Evolutionary conservation across 805 yeast species (phyloP).

Genomic region (Kodamaea fukazawae): DNA sequence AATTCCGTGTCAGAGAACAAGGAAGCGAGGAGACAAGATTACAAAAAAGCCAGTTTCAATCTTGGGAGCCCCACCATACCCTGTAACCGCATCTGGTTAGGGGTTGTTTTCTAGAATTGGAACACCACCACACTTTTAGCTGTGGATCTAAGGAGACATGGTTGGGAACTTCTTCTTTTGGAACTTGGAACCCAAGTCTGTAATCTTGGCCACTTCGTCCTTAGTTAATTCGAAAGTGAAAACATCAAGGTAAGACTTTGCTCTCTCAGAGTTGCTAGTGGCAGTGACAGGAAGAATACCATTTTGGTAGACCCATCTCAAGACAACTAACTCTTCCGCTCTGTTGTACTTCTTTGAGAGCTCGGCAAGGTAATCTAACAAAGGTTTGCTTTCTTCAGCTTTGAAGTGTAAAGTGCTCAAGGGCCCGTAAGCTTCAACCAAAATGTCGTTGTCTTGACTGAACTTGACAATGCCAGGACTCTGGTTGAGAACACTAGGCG

Average conservation of each 20-base stretch:
- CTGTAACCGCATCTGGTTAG: too few relatives aligned
- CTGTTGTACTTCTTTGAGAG: conserved; percentile 37
- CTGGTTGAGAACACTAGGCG: conserved; percentile 31
- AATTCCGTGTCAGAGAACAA: too few relatives aligned
- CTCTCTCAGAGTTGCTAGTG: conserved; percentile 35
- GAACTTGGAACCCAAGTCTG: conserved; percentile 14
- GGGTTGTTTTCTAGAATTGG: too few relatives aligned
- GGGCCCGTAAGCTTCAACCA: conserved; percentile 26
- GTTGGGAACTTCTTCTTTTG: too few relatives aligned
- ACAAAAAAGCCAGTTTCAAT: too few relatives aligned
- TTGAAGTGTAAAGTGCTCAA: conserved; percentile 21
- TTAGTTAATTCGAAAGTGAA: conserved; percentile 20
- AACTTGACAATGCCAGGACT: conserved; percentile 32
- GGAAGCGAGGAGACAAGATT: too few relatives aligned
- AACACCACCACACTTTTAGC: too few relatives aligned
- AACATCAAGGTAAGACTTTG: conserved; percentile 32
- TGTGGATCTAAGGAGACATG: too few relatives aligned
- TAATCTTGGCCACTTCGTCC: conserved; percentile 17
- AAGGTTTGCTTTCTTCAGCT: conserved; percentile 10
- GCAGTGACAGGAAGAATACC: conserved; percentile 35
- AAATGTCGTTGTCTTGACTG: conserved; percentile 23
- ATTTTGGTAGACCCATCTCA: conserved; percentile 43
- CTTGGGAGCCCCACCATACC: too few relatives aligned
- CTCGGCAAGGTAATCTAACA: conserved; percentile 15
- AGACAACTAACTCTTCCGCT: conserved; percentile 40